Conservation (phyloP, 306 rosid genomes). For the Inga oerstediana region DNA sequence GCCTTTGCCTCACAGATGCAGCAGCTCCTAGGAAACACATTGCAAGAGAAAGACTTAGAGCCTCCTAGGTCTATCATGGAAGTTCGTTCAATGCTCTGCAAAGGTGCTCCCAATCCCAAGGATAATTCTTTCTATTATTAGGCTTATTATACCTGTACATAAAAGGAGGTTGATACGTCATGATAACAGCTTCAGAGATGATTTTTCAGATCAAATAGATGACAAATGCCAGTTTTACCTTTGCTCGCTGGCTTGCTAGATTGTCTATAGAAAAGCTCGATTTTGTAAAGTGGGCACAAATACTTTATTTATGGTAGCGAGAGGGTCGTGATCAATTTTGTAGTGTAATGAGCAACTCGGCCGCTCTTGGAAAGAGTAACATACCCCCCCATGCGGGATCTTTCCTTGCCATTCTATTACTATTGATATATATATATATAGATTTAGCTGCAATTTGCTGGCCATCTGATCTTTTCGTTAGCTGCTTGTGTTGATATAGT, state of each 20-base stretch:
- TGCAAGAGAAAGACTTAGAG: conserved; percentile 84
- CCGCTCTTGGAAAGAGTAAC: conserved; percentile 47
- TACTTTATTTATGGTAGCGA: not conserved
- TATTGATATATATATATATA: not conserved
- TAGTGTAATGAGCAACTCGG: conserved; percentile 71
- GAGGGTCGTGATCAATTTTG: conserved; percentile 49
- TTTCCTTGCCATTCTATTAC: not conserved
- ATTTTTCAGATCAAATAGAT: not conserved
- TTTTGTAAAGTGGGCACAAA: conserved; percentile 8
- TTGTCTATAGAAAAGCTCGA: not conserved
- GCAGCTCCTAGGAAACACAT: conserved; percentile 78
- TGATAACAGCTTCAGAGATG: not conserved
- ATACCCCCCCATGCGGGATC: not conserved
- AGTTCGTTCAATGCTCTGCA: conserved; percentile 91
- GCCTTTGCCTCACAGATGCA: conserved; percentile 94
- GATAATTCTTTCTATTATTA: conserved; percentile 62
- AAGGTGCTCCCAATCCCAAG: conserved; percentile 71
- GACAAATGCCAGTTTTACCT: not conserved
- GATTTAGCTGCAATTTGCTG: not conserved
- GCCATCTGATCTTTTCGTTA: not conserved
- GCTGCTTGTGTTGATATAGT: not conserved
- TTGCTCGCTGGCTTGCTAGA: conserved; percentile 4
- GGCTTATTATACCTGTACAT: conserved; percentile 44
- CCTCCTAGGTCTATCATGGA: conserved; percentile 85
- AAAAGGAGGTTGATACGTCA: conserved; percentile 14